Conservation (phyloP, 805 yeast genomes). For the Zygoascus biomembranicola region DNA sequence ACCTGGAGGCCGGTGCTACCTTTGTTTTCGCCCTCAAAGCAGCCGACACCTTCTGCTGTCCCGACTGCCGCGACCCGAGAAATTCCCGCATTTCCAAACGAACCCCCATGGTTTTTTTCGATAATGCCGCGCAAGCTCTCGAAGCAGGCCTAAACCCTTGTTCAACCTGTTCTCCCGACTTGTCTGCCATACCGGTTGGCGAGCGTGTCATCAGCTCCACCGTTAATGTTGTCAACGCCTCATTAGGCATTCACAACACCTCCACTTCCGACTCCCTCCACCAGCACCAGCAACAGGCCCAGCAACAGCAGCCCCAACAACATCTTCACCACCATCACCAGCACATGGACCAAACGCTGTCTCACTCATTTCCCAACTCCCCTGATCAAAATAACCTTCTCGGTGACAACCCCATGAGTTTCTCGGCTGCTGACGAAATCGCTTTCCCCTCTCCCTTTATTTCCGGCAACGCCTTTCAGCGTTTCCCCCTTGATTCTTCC, state of each 20-base stretch:
- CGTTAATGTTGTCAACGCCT: constrained; percentile 46
- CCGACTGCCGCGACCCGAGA: constrained; percentile 41
- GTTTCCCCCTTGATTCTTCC: constrained; percentile 15
- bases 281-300: constrained; percentile 12
- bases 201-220: constrained; percentile 34
- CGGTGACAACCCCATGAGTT: background rate
- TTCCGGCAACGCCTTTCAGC: background rate
- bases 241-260: constrained; percentile 49
- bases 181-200: constrained; percentile 11
- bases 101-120: constrained; percentile 25
- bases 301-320: background rate
- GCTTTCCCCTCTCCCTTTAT: background rate
- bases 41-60: constrained; percentile 48
- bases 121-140: constrained; percentile 35
- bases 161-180: constrained; percentile 45
- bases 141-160: constrained; percentile 44
- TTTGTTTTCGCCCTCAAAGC: constrained; percentile 39
- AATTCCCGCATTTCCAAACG: constrained; percentile 24
- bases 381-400: constrained; percentile 13
- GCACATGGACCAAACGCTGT: no score
- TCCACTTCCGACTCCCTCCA: constrained; percentile 2
- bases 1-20: constrained; percentile 21
- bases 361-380: constrained; percentile 1
- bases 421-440: background rate
- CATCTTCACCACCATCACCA: background rate